These are phyloP conservation scores for Camellia oleifera DNA, from an alignment of 179 eudicot species.

Conservation along the genomic window DNA sequence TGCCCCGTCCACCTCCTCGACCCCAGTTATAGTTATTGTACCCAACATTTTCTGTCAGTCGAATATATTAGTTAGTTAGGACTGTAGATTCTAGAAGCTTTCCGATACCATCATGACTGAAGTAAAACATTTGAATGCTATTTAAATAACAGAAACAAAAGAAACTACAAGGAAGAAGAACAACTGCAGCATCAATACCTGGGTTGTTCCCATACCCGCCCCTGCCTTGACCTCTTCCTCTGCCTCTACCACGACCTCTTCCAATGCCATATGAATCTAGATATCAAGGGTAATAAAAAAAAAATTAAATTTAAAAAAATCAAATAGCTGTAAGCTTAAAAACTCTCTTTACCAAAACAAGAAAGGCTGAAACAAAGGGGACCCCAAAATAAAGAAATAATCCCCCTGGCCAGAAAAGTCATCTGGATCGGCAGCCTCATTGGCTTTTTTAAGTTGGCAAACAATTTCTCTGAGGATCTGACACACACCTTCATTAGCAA, in stretches of 20 bases:
- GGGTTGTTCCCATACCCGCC: slow-evolving; percentile 20
- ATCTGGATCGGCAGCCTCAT: not conserved
- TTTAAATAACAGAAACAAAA: not conserved
- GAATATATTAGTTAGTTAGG: not conserved
- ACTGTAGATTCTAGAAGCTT: not conserved
- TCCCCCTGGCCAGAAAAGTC: not conserved
- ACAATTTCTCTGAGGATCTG: not conserved
- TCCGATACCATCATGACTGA: not conserved
- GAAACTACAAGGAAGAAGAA: not conserved
- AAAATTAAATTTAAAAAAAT: not conserved
- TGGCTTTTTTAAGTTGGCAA: not conserved
- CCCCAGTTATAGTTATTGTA: slow-evolving; percentile 17
- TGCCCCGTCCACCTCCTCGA: slow-evolving; percentile 22
- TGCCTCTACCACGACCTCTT: not conserved
- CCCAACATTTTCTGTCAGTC: slow-evolving; percentile 13
- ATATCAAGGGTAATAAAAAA: not conserved
- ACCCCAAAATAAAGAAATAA: not conserved
- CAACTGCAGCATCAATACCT: slow-evolving; percentile 9
- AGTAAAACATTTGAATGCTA: not conserved
- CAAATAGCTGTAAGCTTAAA: not conserved
- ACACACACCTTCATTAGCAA: slow-evolving; percentile 42
- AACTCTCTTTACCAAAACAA: not conserved
- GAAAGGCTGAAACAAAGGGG: not conserved
- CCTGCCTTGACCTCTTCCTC: slow-evolving; percentile 7
- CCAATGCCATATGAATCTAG: not conserved